A percentile compares a stretch with the other conserved stretches of the same genome.
Evolutionary conservation across 1,284 basidiomycete genomes (phyloP).

Genomic region (Ceratobasidium papillatum): DNA sequence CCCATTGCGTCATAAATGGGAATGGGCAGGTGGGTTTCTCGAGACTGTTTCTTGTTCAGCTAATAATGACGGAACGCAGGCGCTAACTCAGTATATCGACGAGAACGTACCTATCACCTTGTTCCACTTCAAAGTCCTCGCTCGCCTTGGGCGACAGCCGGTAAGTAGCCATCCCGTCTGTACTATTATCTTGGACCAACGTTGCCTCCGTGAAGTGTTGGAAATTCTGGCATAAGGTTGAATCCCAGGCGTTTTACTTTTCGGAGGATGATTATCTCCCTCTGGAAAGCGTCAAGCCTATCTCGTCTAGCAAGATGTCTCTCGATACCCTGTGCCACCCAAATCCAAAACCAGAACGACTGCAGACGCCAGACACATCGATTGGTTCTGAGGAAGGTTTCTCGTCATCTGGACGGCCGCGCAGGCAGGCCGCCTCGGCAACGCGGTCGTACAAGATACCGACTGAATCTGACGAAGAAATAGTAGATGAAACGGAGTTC

Average conservation of each 20-base stretch:
- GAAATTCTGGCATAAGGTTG: conserved; percentile 36
- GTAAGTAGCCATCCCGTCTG: conserved; percentile 1
- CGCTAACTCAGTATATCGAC: conserved; percentile 25
- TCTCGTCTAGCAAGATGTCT: conserved; percentile 37
- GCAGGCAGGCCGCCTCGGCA: conserved; percentile 30
- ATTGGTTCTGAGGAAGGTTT: conserved; percentile 41
- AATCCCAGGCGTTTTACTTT: conserved; percentile 33
- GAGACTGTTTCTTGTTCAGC: neutral
- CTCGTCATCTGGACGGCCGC: conserved; percentile 17
- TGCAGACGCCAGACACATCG: conserved; percentile 44
- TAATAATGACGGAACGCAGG: neutral
- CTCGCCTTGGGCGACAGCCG: conserved; percentile 35
- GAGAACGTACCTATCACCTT: conserved; percentile 38
- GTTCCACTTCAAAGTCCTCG: conserved; percentile 35
- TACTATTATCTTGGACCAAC: neutral
- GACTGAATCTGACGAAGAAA: conserved; percentile 32
- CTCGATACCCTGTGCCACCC: conserved; percentile 36
- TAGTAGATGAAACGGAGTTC: conserved; percentile 4
- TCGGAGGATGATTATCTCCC: conserved; percentile 39
- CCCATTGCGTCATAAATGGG: conserved; percentile 35
- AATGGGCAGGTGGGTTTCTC: conserved; percentile 15
- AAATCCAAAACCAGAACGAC: conserved; percentile 53
- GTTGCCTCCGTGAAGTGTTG: conserved; percentile 5
- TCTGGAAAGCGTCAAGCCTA: conserved; percentile 17
- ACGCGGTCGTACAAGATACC: conserved; percentile 31